Conservation (phyloP, 1,139 yeast genomes). For the Hansenula sp. region DNA sequence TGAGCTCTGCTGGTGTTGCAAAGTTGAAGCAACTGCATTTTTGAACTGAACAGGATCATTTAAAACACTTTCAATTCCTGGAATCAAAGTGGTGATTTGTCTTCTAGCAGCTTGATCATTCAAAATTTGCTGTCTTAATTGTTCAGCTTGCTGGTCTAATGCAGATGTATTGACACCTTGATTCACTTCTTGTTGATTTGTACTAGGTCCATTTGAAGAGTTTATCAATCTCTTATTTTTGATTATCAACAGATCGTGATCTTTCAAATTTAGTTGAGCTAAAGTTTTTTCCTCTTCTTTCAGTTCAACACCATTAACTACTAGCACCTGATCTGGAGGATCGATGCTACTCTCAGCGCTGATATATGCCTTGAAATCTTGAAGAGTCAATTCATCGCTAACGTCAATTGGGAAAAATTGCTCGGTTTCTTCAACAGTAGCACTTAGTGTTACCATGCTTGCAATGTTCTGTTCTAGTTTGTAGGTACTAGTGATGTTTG, state of each 20-base stretch:
- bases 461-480: not conserved
- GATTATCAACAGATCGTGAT: conserved; percentile 56
- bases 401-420: conserved; percentile 27
- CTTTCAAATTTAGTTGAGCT: conserved; percentile 41
- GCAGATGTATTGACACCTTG: conserved; percentile 11
- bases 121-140: conserved; percentile 44
- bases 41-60: conserved; percentile 53
- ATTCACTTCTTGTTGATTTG: conserved; percentile 1
- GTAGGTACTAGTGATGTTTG: too few relatives aligned
- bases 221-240: conserved; percentile 26
- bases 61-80: conserved; percentile 40
- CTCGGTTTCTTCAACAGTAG: conserved; percentile 14
- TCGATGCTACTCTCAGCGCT: conserved; percentile 68
- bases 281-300: conserved; percentile 35
- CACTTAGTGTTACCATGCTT: conserved; percentile 16
- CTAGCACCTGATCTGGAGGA: conserved; percentile 42
- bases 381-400: conserved; percentile 58
- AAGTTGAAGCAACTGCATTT: conserved; percentile 36
- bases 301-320: conserved; percentile 43
- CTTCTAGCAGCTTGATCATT: conserved; percentile 34
- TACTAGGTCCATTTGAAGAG: too few relatives aligned
- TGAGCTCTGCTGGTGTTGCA: conserved; percentile 26
- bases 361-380: conserved; percentile 72
- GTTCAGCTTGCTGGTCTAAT: conserved; percentile 44
- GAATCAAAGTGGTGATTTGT: conserved; percentile 35